phyloP scores from a whole-genome alignment of 208 protist genomes.

The Trypanosoma cruzi region DNA sequence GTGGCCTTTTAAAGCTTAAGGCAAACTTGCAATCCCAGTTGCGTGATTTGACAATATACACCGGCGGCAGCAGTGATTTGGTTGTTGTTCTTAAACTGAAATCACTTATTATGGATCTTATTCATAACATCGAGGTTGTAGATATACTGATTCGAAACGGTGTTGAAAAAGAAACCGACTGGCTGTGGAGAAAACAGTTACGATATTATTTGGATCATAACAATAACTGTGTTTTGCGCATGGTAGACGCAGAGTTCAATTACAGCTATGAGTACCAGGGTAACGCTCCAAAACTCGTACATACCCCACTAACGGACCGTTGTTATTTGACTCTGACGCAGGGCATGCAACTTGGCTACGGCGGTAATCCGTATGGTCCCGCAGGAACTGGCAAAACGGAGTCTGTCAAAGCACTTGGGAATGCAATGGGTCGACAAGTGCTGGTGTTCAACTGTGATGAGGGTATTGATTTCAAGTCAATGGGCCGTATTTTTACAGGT shows the following conservation, averaged over 20 bases:
- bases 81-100: conserved; percentile 96
- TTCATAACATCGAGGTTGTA: conserved; percentile 98
- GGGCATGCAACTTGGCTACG: conserved; percentile 98
- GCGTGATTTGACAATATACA: conserved; percentile 78
- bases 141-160: conserved; percentile 83
- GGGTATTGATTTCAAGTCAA: conserved; percentile 98
- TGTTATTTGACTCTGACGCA: conserved; percentile 98
- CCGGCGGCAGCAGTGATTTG: conserved; percentile 78
- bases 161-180: conserved; percentile 87
- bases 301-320: conserved; percentile 98
- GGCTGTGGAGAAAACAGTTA: conserved; percentile 98
- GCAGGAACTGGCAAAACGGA: conserved; percentile 99
- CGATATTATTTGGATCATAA: conserved; percentile 92
- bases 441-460: conserved; percentile 99
- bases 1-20: conserved; percentile 78
- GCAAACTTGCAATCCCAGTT: conserved; percentile 80
- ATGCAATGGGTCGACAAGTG: conserved; percentile 97
- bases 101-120: conserved; percentile 97
- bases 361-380: conserved; percentile 98
- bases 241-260: conserved; percentile 95
- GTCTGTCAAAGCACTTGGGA: conserved; percentile 98
- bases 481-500: conserved; percentile 99
- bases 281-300: conserved; percentile 97
- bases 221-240: conserved; percentile 84
- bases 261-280: conserved; percentile 99